These are phyloP conservation scores for Exophiala sideris DNA, from an alignment of 2,329 filamentous ascomycete species.

Conservation along the genomic window DNA sequence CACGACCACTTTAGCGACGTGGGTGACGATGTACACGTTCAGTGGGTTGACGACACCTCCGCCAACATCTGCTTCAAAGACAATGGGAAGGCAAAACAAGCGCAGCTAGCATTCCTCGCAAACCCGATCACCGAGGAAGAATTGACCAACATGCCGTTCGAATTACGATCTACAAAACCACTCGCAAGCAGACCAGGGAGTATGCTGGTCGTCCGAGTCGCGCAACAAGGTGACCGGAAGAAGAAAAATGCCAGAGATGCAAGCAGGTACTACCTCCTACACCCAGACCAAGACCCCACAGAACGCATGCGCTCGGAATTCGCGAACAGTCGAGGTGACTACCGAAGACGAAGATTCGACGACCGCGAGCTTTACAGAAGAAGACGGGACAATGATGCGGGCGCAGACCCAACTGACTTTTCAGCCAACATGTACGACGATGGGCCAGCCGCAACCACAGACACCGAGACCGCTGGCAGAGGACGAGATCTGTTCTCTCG, in stretches of 20 bases:
- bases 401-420: slow-evolving; percentile 46
- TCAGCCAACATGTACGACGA: slow-evolving; percentile 84
- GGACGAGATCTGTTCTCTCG: slow-evolving; percentile 40
- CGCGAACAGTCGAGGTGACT: slow-evolving; percentile 43
- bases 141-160: slow-evolving; percentile 55
- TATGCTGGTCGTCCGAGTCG: slow-evolving; percentile 68
- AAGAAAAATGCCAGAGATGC: slow-evolving; percentile 70
- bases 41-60: slow-evolving; percentile 94
- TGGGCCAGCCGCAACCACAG: slow-evolving; percentile 40
- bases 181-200: slow-evolving; percentile 66
- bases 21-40: slow-evolving; percentile 56
- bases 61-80: slow-evolving; percentile 77
- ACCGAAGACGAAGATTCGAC: slow-evolving; percentile 56
- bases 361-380: slow-evolving; percentile 52
- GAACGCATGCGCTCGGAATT: slow-evolving; percentile 61
- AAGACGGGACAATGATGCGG: slow-evolving; percentile 49
- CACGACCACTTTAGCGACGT: slow-evolving; percentile 60
- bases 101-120: slow-evolving; percentile 50
- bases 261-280: slow-evolving; percentile 87
- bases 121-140: slow-evolving; percentile 32
- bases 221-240: slow-evolving; percentile 75
- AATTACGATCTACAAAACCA: slow-evolving; percentile 67
- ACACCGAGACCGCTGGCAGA: slow-evolving; percentile 29
- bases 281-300: slow-evolving; percentile 82
- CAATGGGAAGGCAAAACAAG: slow-evolving; percentile 51